Evolutionary conservation across 768 basidiomycete species (phyloP), one percentile per base, ranked within the genome.

Genomic region (Rhodotorula babjevae): DNA sequence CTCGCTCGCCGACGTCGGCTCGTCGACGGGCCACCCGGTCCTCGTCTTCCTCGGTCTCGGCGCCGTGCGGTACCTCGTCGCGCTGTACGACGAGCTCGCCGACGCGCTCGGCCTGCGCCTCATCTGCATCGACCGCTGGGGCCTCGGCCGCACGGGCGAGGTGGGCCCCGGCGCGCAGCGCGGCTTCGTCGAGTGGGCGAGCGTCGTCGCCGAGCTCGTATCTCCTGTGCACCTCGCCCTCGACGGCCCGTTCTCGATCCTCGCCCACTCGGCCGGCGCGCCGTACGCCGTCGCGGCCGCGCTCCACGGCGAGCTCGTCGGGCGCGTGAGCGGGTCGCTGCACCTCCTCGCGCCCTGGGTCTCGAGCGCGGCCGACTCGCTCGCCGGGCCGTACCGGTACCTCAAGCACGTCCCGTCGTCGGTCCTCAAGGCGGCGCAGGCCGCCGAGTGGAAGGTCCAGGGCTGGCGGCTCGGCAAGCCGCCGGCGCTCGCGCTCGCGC

Each of bases 391-490:
- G 44, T 97, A 96, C 83, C 93, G 90, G 79, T 97, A 93, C 93
- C 85, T 99, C 64, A 95, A 93, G 81, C 98, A 93, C 79, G 90
- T 99, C 12, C 95, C 95, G 1, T 91, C 90, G 71, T 88, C 90
- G 42, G 87, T 99, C 52, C 84, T 99, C 74, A 93, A 91, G 83
- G 93, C 93, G 0, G 95, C 93, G 1, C 93, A 95, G 80, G 91
- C 93, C 9, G 95, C 95, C 0, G 95, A 99, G 79, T 97, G 93
- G 93, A 92, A 90, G 60, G 63, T 98, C 58, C 93, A 96, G 79
- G 90, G 91, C 0, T 98, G 94, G 91, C 91, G 92, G 88, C 86
- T 99, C 44, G 96, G 95, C 74, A 97, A 97, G 78, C 91, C 92
- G 27, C 94, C 93, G 18, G 88, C 89, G 3, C 84, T 92, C 16